phyloP scores from a whole-genome alignment of 192 early-diverging fungal genomes.

The Backusella liffmaniae region DNA sequence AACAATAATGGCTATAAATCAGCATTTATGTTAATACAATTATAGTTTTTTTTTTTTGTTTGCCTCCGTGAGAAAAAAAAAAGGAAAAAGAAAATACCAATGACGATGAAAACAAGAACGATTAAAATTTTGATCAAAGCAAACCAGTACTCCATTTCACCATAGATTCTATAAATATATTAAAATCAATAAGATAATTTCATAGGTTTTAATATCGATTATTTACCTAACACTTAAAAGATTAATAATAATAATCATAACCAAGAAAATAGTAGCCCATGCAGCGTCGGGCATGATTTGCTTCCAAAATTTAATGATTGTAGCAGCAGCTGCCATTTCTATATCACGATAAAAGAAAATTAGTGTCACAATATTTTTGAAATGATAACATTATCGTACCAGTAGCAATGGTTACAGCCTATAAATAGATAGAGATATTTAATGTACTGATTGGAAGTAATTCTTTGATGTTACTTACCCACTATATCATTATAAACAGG shows the following conservation, averaged over 20 bases:
- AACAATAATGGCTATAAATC: slow-evolving; percentile 49
- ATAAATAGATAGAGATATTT: slow-evolving; percentile 9
- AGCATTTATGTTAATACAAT: neutral
- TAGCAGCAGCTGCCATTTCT: slow-evolving; percentile 78
- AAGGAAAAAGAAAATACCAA: slow-evolving; percentile 27
- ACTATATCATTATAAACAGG: slow-evolving; percentile 10
- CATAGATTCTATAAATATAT: slow-evolving; percentile 62
- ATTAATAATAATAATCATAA: slow-evolving; percentile 63
- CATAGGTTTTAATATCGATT: neutral
- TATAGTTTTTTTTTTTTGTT: neutral
- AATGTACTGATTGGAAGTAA: neutral
- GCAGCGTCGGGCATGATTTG: slow-evolving; percentile 37
- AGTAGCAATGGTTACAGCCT: slow-evolving; percentile 29
- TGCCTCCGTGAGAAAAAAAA: neutral
- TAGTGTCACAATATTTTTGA: neutral
- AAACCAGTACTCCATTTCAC: slow-evolving; percentile 87
- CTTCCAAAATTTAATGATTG: slow-evolving; percentile 76
- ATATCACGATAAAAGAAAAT: slow-evolving; percentile 17
- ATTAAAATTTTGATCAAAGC: slow-evolving; percentile 74
- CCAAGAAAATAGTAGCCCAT: slow-evolving; percentile 51
- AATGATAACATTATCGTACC: slow-evolving; percentile 14
- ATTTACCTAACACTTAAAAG: slow-evolving; percentile 49
- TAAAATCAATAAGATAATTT: neutral
- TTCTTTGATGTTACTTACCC: slow-evolving; percentile 21
- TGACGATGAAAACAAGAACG: slow-evolving; percentile 75